Base-by-base conservation (phyloP, 345 rosid genomes). In the Heritiera fomes region DNA sequence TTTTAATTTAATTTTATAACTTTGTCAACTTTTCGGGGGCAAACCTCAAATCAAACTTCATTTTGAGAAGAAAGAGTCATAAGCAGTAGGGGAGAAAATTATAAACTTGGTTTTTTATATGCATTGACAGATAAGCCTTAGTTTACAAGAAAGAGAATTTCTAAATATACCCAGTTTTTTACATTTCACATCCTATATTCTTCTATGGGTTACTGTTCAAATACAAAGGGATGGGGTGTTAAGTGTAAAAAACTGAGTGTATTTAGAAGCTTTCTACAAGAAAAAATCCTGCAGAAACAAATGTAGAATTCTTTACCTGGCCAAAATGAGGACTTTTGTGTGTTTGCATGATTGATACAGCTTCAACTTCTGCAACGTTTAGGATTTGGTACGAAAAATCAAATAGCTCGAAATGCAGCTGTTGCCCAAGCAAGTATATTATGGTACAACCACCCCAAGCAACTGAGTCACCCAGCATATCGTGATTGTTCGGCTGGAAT, bases 381-480 rank as follows among this genome's bases (percentile, higher is more conserved):
- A 97, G 98, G 85, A 97, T 90, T 89, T 97, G 98, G 85, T 97
- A 88, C 43, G 98, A 94, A 82, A 97, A 97, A 85, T 94, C 98
- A 76, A 97, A 94, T 61, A 93, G 90, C 92, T 97, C 98, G 83
- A 94, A 97, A 84, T 93, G 99, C 82, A 97, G 91, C 86, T 94
- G 97, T 75, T 96, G 99, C 30, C 99, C 99, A 14, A 96, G 99
- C 85, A 94, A 84, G 90, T 91, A 94, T 50, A 94, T 90, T 78
- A 96, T 90, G 73, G 99, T 96, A 80, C 99, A 96, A 64, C 99
- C 97, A 73, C 99, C 99, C 98, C 99, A 94, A 58, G 99, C 98
- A 76, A 94, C 87, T 12, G 98, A 92, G 80, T 96, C 99, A 8
- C 98, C 99, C 14, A 92, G 90, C 75, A 87, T 80, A 78, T 94